A percentile compares a stretch with the other conserved stretches of the same genome.
These are phyloP conservation scores for Mucor mucedo DNA, from an alignment of 371 early-diverging fungal genomes.

Conservation along the genomic window DNA sequence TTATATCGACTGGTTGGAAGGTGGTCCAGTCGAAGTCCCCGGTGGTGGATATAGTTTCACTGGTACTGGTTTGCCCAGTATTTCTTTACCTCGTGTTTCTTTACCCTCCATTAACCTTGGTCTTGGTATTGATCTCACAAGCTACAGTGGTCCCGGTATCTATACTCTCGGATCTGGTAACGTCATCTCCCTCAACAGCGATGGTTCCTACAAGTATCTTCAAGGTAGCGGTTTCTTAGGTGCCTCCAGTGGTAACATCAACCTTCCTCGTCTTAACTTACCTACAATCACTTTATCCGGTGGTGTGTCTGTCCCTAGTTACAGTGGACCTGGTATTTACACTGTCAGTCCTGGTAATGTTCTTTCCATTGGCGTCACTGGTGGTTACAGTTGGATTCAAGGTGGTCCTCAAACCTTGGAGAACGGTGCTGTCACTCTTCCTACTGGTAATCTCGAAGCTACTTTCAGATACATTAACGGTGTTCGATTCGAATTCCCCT, in stretches of 20 bases:
- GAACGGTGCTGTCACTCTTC: not conserved
- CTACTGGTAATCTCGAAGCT: not conserved
- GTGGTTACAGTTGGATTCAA: not conserved
- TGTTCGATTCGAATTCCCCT: not conserved
- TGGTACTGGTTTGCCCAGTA: not conserved
- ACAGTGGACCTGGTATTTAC: not conserved
- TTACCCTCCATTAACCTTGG: not conserved
- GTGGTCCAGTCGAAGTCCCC: not conserved
- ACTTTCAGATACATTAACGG: not conserved
- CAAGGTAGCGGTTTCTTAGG: conserved; percentile 4
- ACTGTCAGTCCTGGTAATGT: conserved; percentile 4
- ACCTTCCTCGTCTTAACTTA: not conserved
- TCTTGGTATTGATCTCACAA: not conserved
- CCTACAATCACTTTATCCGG: not conserved
- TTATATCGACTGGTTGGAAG: not conserved
- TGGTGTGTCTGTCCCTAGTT: not conserved
- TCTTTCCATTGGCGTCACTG: not conserved
- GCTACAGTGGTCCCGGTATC: conserved; percentile 12
- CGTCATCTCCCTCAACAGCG: conserved; percentile 1
- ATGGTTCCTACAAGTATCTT: conserved; percentile 8
- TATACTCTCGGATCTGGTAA: conserved; percentile 8
- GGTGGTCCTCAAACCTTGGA: not conserved
- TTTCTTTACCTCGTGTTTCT: not conserved
- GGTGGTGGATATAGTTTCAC: not conserved
- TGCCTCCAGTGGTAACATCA: not conserved